Base-by-base conservation (phyloP, 208 protist species). In the Acanthamoeba castellanii region DNA sequence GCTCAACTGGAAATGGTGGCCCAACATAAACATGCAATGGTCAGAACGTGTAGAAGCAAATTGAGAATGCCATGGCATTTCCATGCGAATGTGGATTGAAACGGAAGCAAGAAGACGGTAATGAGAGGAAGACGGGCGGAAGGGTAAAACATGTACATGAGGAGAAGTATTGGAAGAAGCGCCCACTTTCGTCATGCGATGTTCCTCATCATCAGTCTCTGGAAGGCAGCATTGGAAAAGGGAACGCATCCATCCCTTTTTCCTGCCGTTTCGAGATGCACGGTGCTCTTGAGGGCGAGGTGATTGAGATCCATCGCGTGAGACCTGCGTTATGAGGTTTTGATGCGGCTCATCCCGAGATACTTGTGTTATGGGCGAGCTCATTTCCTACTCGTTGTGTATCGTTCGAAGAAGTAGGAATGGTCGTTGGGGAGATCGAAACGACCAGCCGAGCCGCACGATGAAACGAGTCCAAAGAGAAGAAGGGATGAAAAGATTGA, bases 301-400 rank as follows among this genome's bases (percentile, higher is more conserved):
- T 4, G 76, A 84, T 84, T 84, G 76, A 20, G 76, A 84, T 84
- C 42, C 42, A 57, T 84, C 76, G 9, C 76, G 76, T 32, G 30
- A 2, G 42, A 55, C 76, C 42, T 84, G 76, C 8, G 76, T 84
- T 13, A 84, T 84, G 37, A 84, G 76, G 76, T 84, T 84, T 55
- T 84, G 76, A 84, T 84, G 76, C 37, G 76, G 76, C 42, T 84
- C 76, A 84, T 84, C 76, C 37, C 76, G 34, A 13, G 76, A 84
- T 20, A 84, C 76, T 32, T 84, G 76, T 18, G 76, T 84, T 7
- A 84, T 84, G 42, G 76, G 76, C 11, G 76, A 84, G n/a, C 76
- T 84, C 76, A 84, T 84, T 30, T 30, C n/a, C 68, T 52, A 52
- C 11, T 4, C 11, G 47, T 4, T 52, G n/a, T 52, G 47, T 4